phyloP scores from a whole-genome alignment of 495 filamentous ascomycete genomes.

The Hapsidospora chrysogenum region DNA sequence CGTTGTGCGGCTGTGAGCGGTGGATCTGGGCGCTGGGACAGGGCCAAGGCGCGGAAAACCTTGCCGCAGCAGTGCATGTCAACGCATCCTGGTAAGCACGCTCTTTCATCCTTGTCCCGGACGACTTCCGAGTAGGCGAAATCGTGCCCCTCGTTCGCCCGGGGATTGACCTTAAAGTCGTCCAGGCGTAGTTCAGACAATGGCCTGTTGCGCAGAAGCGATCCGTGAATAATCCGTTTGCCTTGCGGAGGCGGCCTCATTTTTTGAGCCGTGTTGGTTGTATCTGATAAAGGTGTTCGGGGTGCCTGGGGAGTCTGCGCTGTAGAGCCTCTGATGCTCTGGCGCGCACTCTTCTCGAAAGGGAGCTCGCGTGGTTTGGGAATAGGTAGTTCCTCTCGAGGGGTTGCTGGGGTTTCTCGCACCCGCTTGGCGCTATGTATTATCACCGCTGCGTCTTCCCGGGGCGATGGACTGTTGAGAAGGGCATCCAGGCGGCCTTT shows the following conservation, averaged over 20 bases:
- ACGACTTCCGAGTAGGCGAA: constrained; percentile 65
- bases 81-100: constrained; percentile 63
- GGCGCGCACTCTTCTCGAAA: constrained; percentile 3
- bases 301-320: background rate
- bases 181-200: constrained; percentile 32
- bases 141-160: constrained; percentile 50
- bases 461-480: constrained; percentile 17
- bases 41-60: constrained; percentile 48
- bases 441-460: background rate
- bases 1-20: constrained; percentile 12
- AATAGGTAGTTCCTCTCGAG: background rate
- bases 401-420: background rate
- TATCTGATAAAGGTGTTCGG: background rate
- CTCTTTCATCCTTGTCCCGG: constrained; percentile 54
- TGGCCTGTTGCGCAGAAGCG: constrained; percentile 32
- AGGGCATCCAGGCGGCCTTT: constrained; percentile 15
- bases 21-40: constrained; percentile 19
- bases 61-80: constrained; percentile 61
- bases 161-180: constrained; percentile 78
- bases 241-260: background rate
- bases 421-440: background rate
- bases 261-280: background rate
- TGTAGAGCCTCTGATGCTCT: background rate
- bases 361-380: constrained; percentile 3
- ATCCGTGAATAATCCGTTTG: constrained; percentile 1